phyloP scores from a whole-genome alignment of 441 rosid species.

The Erysimum pusillum region DNA sequence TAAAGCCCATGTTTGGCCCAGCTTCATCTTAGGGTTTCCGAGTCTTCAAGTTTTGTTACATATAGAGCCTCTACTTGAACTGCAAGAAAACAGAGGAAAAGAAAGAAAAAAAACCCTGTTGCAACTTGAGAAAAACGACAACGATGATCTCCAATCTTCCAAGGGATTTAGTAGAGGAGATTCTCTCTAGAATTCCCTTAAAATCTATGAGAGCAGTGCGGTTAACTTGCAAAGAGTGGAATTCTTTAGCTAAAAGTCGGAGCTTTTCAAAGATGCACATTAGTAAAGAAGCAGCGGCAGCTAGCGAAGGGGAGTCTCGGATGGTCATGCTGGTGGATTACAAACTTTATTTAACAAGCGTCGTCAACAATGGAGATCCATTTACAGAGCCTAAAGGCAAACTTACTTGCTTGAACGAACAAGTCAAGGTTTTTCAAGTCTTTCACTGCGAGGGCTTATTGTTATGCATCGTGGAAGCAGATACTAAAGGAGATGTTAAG shows the following conservation, averaged over 20 bases:
- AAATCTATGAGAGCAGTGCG: neutral
- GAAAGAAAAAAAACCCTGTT: too few species aligned
- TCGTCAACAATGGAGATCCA: neutral
- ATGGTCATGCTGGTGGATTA: neutral
- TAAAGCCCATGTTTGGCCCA: too few species aligned
- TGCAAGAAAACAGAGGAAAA: too few species aligned
- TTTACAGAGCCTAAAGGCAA: neutral
- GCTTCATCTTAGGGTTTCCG: too few species aligned
- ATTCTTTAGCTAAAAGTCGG: neutral
- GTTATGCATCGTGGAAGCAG: neutral
- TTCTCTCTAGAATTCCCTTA: slow-evolving; percentile 1
- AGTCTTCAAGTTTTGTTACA: too few species aligned
- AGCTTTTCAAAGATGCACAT: neutral
- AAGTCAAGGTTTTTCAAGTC: neutral
- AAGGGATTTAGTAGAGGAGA: neutral
- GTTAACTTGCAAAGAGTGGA: neutral
- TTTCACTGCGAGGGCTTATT: slow-evolving; percentile 3
- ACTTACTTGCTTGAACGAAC: neutral
- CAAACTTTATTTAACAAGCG: neutral
- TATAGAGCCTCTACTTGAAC: too few species aligned
- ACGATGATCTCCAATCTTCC: neutral
- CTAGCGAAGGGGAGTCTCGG: neutral
- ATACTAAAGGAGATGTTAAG: neutral
- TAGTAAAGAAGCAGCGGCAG: neutral
- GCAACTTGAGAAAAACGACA: neutral